Evolutionary conservation across 1,139 yeast genomes (phyloP).

Genomic region (Candida mesenterica): DNA sequence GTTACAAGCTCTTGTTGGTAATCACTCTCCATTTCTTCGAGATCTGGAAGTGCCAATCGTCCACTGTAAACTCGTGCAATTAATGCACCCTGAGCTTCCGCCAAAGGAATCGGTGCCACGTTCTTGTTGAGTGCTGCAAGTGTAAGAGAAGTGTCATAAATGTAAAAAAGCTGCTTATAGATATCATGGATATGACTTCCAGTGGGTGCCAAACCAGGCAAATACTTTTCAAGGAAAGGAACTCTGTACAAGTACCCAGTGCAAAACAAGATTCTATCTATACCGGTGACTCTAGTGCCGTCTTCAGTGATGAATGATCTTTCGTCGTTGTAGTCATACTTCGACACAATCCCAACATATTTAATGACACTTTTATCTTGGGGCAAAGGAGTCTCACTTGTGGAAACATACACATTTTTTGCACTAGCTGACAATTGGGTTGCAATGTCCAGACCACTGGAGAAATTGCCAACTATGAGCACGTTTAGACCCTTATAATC

Average conservation of each 20-base stretch:
- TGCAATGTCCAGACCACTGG: slow-evolving; percentile 50
- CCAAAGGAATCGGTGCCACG: slow-evolving; percentile 47
- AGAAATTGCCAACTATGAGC: slow-evolving; percentile 46
- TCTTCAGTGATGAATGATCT: slow-evolving; percentile 29
- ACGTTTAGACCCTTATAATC: slow-evolving; percentile 37
- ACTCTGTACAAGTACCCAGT: slow-evolving; percentile 48
- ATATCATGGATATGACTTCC: slow-evolving; percentile 34
- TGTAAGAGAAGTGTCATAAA: slow-evolving; percentile 43
- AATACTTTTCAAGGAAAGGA: slow-evolving; percentile 39
- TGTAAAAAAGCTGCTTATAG: slow-evolving; percentile 45
- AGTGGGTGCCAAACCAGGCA: slow-evolving; percentile 25
- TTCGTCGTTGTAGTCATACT: slow-evolving; percentile 24
- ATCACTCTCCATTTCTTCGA: slow-evolving; percentile 27
- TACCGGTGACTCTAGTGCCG: slow-evolving; percentile 23
- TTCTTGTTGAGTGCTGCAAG: slow-evolving; percentile 39
- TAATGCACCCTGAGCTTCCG: slow-evolving; percentile 47
- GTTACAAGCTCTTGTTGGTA: slow-evolving; percentile 19
- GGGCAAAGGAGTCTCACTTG: slow-evolving; percentile 16
- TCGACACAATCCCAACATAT: slow-evolving; percentile 28
- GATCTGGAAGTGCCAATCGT: slow-evolving; percentile 33
- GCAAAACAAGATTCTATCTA: slow-evolving; percentile 45
- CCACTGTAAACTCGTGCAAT: slow-evolving; percentile 44
- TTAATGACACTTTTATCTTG: slow-evolving; percentile 12
- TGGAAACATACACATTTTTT: slow-evolving; percentile 36
- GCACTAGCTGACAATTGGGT: slow-evolving; percentile 43